Conservation (phyloP, 169 alveolate genomes). For the Cystoisospora suis region DNA sequence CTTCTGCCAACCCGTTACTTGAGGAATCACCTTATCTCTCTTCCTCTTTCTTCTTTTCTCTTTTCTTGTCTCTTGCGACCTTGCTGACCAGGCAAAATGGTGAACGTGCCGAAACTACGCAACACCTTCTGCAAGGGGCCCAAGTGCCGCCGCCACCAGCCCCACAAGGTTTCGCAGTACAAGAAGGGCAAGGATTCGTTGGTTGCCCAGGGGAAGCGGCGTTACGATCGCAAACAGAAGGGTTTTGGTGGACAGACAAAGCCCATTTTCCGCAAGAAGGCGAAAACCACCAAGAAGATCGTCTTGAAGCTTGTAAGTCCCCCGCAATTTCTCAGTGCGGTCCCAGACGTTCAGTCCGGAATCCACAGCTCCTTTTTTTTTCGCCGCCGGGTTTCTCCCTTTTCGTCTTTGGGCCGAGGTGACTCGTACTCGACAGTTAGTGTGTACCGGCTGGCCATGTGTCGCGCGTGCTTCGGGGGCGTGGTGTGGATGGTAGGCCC, state of each 20-base stretch:
- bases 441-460: no score
- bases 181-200: constrained; percentile 93
- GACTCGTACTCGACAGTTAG: not conserved
- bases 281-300: constrained; percentile 99
- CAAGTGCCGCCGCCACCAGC: constrained; percentile 72
- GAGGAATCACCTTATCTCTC: not conserved
- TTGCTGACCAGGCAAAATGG: constrained; percentile 59
- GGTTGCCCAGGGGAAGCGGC: constrained; percentile 97
- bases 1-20: not conserved
- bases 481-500: no score
- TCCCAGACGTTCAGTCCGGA: not conserved
- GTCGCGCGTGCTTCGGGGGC: no score
- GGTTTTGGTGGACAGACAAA: constrained; percentile 99
- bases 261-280: constrained; percentile 98
- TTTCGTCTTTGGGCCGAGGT: not conserved
- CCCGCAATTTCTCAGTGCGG: not conserved
- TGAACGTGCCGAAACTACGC: constrained; percentile 73
- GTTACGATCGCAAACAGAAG: constrained; percentile 98
- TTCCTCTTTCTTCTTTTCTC: not conserved
- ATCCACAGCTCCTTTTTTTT: not conserved
- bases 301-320: constrained; percentile 88
- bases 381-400: not conserved
- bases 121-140: constrained; percentile 66
- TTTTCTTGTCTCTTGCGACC: not conserved
- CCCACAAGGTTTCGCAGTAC: constrained; percentile 95